These are phyloP conservation scores for Metschnikowia colocasiae DNA, from an alignment of 805 yeast species.

Conservation along the genomic window DNA sequence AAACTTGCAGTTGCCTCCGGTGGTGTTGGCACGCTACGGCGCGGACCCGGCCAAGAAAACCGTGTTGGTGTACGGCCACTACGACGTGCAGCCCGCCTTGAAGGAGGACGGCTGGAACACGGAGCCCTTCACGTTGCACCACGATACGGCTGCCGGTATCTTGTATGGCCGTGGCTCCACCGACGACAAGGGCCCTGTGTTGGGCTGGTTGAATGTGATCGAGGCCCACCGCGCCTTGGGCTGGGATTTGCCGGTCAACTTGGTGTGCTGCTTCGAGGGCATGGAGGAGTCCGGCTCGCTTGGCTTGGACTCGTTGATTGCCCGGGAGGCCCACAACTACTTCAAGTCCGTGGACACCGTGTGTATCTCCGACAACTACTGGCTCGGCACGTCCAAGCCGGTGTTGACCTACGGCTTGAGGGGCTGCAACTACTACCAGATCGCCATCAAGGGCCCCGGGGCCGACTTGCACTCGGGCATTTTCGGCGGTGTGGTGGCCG, in stretches of 20 bases:
- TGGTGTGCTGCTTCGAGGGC: conserved; percentile 93
- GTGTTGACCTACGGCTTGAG: conserved; percentile 96
- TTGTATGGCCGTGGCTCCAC: conserved; percentile 92
- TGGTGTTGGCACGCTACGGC: conserved; percentile 89
- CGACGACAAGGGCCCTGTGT: conserved; percentile 97
- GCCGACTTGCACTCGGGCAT: conserved; percentile 98
- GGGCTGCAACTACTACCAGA: conserved; percentile 92
- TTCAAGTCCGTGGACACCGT: conserved; percentile 91
- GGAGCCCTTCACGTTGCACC: conserved; percentile 77
- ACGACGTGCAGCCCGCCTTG: conserved; percentile 97
- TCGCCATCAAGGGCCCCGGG: conserved; percentile 81
- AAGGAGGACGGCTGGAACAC: conserved; percentile 92
- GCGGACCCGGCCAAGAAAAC: conserved; percentile 79
- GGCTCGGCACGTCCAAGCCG: conserved; percentile 97
- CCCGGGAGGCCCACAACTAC: conserved; percentile 70
- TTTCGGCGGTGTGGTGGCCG: conserved; percentile 95
- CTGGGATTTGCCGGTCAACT: conserved; percentile 87
- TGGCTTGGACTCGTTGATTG: conserved; percentile 83
- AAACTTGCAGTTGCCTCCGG: conserved; percentile 80
- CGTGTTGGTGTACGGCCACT: conserved; percentile 91
- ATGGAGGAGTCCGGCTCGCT: conserved; percentile 98
- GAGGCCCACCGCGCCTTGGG: conserved; percentile 87
- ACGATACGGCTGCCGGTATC: conserved; percentile 57
- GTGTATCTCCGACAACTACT: conserved; percentile 94
- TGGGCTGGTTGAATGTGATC: conserved; percentile 92